Percentiles rank a stretch among this genome's conserved stretches.
These are phyloP conservation scores for Suillus placidus DNA, from an alignment of 768 basidiomycete species.

Conservation along the genomic window DNA sequence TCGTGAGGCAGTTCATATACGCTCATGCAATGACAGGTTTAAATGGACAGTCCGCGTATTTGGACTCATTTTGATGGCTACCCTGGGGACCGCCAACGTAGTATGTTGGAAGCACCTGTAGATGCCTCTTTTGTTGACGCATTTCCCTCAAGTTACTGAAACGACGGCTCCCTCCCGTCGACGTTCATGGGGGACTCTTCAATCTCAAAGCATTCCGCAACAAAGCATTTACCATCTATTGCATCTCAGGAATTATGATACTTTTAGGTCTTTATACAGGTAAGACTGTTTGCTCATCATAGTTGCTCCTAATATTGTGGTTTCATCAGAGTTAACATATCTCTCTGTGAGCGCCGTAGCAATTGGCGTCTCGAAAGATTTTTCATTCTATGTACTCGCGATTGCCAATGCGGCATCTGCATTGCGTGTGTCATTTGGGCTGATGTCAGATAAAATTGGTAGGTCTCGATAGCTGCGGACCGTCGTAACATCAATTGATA, in stretches of 20 bases:
- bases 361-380: slow-evolving; percentile 49
- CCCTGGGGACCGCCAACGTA: slow-evolving; percentile 58
- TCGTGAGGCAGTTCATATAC: not conserved
- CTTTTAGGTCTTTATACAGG: slow-evolving; percentile 76
- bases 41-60: slow-evolving; percentile 76
- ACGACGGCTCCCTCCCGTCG: slow-evolving; percentile 56
- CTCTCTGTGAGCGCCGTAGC: slow-evolving; percentile 58
- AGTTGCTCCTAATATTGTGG: slow-evolving; percentile 15
- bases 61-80: slow-evolving; percentile 59
- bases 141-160: slow-evolving; percentile 28
- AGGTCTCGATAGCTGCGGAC: slow-evolving; percentile 9
- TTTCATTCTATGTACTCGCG: slow-evolving; percentile 67
- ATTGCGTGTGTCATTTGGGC: slow-evolving; percentile 55
- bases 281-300: slow-evolving; percentile 22
- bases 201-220: slow-evolving; percentile 54
- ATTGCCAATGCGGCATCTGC: slow-evolving; percentile 69
- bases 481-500: not conserved
- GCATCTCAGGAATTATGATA: slow-evolving; percentile 53
- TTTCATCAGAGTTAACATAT: slow-evolving; percentile 60
- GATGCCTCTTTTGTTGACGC: not conserved
- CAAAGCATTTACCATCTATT: slow-evolving; percentile 56
- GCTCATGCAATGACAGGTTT: slow-evolving; percentile 47
- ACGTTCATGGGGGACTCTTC: slow-evolving; percentile 58
- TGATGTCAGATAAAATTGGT: slow-evolving; percentile 60
- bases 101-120: slow-evolving; percentile 35